These are phyloP conservation scores for Sphaerosporella brunnea DNA, from an alignment of 495 filamentous ascomycete species.

Conservation along the genomic window DNA sequence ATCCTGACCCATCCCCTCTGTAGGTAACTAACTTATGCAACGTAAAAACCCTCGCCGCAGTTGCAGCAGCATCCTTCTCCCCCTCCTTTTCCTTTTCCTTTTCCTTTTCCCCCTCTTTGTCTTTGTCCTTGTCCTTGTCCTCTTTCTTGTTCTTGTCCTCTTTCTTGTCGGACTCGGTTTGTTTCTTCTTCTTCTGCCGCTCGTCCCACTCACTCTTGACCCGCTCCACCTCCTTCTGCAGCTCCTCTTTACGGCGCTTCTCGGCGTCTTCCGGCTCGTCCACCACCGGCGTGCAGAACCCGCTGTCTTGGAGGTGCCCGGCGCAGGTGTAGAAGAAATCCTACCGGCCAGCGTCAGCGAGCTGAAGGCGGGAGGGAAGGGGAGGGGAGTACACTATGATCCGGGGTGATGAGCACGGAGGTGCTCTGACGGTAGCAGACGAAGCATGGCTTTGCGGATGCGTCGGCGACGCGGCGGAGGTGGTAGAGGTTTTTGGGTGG, in stretches of 20 bases:
- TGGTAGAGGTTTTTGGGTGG: conserved; percentile 53
- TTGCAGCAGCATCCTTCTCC: too few relatives aligned
- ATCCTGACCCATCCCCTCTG: background rate
- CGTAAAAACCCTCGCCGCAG: conserved; percentile 57
- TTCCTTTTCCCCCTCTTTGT: conserved; percentile 16
- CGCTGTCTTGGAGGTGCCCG: conserved; percentile 42
- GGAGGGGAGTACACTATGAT: conserved; percentile 53
- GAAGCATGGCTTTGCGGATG: conserved; percentile 52
- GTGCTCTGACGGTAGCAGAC: conserved; percentile 81
- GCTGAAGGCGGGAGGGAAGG: background rate
- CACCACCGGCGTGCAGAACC: background rate
- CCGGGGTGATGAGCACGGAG: conserved; percentile 72
- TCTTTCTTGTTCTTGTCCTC: conserved; percentile 27
- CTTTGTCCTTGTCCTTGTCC: conserved; percentile 33
- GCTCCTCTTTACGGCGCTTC: conserved; percentile 58
- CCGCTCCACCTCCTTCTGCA: conserved; percentile 37
- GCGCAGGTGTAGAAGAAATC: conserved; percentile 91
- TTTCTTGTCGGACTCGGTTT: conserved; percentile 37
- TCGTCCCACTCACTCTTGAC: conserved; percentile 33
- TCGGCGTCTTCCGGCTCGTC: conserved; percentile 22
- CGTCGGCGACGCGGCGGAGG: conserved; percentile 74
- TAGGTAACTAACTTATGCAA: conserved; percentile 52
- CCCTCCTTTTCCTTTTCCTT: conserved; percentile 32
- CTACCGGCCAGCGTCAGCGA: conserved; percentile 28
- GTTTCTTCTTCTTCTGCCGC: conserved; percentile 37